A percentile compares a stretch with the other conserved stretches of the same genome.
These are phyloP conservation scores for Rhodomyrtus tomentosa DNA, from an alignment of 345 rosid genomes.

Conservation along the genomic window DNA sequence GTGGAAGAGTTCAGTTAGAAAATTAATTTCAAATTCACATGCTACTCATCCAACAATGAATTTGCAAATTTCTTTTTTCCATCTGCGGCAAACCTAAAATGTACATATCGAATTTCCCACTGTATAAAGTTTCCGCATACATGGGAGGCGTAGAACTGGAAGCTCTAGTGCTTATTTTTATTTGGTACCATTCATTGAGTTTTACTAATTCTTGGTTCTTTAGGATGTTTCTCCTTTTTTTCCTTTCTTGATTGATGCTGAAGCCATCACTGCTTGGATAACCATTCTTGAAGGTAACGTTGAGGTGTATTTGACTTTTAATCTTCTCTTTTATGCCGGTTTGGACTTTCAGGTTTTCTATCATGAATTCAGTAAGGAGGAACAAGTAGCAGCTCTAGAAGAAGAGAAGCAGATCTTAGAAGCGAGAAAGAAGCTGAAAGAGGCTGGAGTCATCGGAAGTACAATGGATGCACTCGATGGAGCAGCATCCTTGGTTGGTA, in stretches of 20 bases:
- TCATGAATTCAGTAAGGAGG: conserved; percentile 64
- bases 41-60: neutral
- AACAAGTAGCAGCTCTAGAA: conserved; percentile 71
- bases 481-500: conserved; percentile 52
- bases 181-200: neutral
- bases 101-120: neutral
- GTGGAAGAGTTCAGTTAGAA: neutral
- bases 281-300: neutral
- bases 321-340: neutral
- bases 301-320: neutral
- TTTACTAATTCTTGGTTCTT: neutral
- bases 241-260: neutral
- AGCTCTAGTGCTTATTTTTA: neutral
- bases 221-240: neutral
- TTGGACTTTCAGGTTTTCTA: conserved; percentile 38
- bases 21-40: neutral
- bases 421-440: conserved; percentile 71
- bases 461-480: conserved; percentile 76
- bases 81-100: neutral
- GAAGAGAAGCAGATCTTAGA: conserved; percentile 80
- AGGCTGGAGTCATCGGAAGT: conserved; percentile 84
- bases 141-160: neutral
- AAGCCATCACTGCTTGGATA: neutral
- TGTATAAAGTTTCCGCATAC: neutral
- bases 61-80: neutral